Conservation (phyloP, 495 filamentous ascomycete genomes). For the Penicillium mononematosum region DNA sequence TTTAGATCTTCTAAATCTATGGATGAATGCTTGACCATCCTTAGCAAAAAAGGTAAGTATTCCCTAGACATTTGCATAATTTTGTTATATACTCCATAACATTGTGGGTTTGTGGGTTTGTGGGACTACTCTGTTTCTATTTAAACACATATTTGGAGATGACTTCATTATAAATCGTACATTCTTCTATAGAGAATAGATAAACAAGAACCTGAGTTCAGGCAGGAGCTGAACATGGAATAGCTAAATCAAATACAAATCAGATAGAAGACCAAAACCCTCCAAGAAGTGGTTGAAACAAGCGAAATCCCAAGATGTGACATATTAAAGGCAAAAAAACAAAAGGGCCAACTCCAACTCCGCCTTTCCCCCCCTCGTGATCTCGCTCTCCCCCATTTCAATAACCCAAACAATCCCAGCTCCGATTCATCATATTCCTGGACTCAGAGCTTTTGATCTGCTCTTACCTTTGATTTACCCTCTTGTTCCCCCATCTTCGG, state of each 20-base stretch:
- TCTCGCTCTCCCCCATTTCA: slow-evolving; percentile 12
- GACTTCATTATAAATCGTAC: slow-evolving; percentile 5
- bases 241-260: background rate
- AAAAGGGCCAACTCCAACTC: slow-evolving; percentile 19
- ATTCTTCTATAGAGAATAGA: background rate
- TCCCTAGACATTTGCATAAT: background rate
- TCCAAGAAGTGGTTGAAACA: background rate
- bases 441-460: slow-evolving; percentile 5
- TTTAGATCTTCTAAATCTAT: background rate
- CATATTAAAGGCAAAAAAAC: slow-evolving; percentile 16
- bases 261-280: background rate
- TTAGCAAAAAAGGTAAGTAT: background rate
- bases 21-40: background rate
- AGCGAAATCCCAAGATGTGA: slow-evolving; percentile 2
- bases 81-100: background rate
- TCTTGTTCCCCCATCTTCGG: slow-evolving; percentile 14
- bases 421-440: slow-evolving; percentile 17
- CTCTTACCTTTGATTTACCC: slow-evolving; percentile 7
- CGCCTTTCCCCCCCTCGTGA: slow-evolving; percentile 25
- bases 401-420: slow-evolving; percentile 8
- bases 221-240: background rate
- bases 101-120: background rate
- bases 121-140: slow-evolving; percentile 1
- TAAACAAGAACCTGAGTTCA: background rate
- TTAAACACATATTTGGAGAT: background rate